A percentile compares a stretch with the other conserved stretches of the same genome.
phyloP scores from a whole-genome alignment of 306 rosid species.

The Malus domestica region DNA sequence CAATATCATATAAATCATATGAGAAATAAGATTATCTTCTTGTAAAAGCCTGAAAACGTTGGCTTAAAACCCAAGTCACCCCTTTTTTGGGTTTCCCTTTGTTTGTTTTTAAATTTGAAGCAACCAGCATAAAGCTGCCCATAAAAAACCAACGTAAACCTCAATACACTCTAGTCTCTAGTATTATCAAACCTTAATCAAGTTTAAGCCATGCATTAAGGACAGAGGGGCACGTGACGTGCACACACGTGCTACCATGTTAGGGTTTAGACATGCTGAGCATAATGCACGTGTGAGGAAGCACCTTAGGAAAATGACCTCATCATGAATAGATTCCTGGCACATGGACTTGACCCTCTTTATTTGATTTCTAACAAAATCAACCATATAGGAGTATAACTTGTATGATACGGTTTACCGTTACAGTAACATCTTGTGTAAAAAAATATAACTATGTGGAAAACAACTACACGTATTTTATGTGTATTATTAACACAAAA shows the following conservation, averaged over 20 bases:
- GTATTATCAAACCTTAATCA: background rate
- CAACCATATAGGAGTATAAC: too few species aligned
- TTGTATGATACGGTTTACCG: too few species aligned
- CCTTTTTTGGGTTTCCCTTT: background rate
- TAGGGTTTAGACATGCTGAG: slow-evolving; percentile 28
- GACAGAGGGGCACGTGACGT: slow-evolving; percentile 15
- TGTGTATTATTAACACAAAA: too few species aligned
- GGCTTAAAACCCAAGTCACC: background rate
- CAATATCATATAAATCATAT: too few species aligned
- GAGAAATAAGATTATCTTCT: too few species aligned
- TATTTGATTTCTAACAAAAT: too few species aligned
- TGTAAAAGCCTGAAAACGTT: background rate
- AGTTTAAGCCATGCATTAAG: slow-evolving; percentile 4
- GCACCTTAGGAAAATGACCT: slow-evolving; percentile 17
- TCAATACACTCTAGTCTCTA: background rate
- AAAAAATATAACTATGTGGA: too few species aligned
- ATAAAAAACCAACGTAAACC: background rate
- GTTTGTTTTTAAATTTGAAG: background rate
- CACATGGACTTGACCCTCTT: slow-evolving; percentile 34
- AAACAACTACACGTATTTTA: too few species aligned
- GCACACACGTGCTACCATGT: slow-evolving; percentile 51
- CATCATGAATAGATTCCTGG: slow-evolving; percentile 25
- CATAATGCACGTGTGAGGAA: slow-evolving; percentile 59
- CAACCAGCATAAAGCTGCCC: background rate
- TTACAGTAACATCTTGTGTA: fast-evolving